phyloP scores from a whole-genome alignment of 176 grass and related monocot genomes.

The Ensete ventricosum region DNA sequence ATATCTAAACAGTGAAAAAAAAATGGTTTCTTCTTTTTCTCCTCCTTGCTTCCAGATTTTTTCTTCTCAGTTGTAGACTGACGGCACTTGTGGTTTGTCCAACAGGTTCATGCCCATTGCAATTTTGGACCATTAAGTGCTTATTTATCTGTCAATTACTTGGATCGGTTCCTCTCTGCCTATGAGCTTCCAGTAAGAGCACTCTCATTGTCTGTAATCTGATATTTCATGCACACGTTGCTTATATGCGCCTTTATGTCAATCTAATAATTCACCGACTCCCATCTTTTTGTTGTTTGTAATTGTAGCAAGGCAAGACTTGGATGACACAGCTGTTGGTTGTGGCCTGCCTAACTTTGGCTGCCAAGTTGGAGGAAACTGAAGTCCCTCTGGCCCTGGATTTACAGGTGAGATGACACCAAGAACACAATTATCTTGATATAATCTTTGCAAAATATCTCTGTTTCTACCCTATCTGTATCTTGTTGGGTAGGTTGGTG shows the following conservation, averaged over 20 bases:
- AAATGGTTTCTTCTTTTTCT: too few species aligned
- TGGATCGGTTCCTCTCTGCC: too few species aligned
- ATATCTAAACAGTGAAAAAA: too few species aligned
- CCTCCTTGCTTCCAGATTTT: too few species aligned
- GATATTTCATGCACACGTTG: not conserved
- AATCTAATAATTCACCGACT: slow-evolving; percentile 2
- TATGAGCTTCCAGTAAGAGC: slow-evolving; percentile 32
- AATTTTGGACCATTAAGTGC: too few species aligned
- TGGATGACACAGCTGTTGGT: too few species aligned
- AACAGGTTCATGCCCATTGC: too few species aligned
- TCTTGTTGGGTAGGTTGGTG: slow-evolving; percentile 35
- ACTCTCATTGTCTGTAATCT: not conserved
- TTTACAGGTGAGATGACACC: slow-evolving; percentile 46
- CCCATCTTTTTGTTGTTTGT: not conserved
- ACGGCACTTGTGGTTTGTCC: not conserved
- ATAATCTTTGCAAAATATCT: not conserved
- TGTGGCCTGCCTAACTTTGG: too few species aligned
- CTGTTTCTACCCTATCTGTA: slow-evolving; percentile 8
- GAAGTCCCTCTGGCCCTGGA: not conserved
- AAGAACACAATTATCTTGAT: not conserved
- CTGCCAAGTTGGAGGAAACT: too few species aligned
- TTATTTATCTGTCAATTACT: too few species aligned
- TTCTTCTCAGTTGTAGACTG: not conserved
- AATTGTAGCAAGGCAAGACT: slow-evolving; percentile 53
- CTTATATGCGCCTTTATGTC: slow-evolving; percentile 1